These are phyloP conservation scores for Flaveria robusta DNA, from an alignment of 129 eudicot genomes.

Conservation along the genomic window DNA sequence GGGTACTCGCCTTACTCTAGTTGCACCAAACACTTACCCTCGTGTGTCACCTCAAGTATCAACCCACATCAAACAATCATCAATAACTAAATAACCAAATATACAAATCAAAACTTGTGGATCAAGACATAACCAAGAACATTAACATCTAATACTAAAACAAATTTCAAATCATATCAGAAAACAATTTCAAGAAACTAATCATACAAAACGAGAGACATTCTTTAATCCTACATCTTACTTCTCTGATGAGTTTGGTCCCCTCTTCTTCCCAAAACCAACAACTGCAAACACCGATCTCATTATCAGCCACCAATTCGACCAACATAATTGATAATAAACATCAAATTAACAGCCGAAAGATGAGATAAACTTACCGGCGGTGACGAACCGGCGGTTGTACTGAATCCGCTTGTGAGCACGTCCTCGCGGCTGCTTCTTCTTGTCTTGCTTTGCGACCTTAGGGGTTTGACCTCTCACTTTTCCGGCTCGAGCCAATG, in stretches of 20 bases:
- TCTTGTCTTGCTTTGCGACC: slow-evolving; percentile 34
- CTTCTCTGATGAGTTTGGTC: slow-evolving; percentile 46
- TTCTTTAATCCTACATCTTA: slow-evolving; percentile 12
- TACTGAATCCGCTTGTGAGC: slow-evolving; percentile 37
- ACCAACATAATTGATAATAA: background rate
- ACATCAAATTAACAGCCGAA: background rate
- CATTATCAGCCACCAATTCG: background rate
- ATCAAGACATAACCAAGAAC: too few species aligned
- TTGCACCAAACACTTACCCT: too few species aligned
- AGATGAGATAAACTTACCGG: slow-evolving; percentile 14
- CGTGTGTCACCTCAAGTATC: too few species aligned
- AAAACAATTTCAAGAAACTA: slow-evolving; percentile 11
- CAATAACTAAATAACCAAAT: too few species aligned
- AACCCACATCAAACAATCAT: too few species aligned
- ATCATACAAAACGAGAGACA: slow-evolving; percentile 30
- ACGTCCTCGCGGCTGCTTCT: slow-evolving; percentile 38
- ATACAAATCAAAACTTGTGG: too few species aligned
- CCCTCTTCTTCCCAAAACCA: slow-evolving; percentile 47
- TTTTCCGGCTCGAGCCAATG: slow-evolving; percentile 37
- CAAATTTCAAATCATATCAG: too few species aligned
- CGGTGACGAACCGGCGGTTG: slow-evolving; percentile 37
- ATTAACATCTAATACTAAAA: too few species aligned
- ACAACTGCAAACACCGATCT: slow-evolving; percentile 26
- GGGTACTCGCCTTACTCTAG: too few species aligned
- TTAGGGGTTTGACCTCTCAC: slow-evolving; percentile 36